These are phyloP conservation scores for Solanum habrochaites DNA, from an alignment of 257 asterid species.

Conservation along the genomic window DNA sequence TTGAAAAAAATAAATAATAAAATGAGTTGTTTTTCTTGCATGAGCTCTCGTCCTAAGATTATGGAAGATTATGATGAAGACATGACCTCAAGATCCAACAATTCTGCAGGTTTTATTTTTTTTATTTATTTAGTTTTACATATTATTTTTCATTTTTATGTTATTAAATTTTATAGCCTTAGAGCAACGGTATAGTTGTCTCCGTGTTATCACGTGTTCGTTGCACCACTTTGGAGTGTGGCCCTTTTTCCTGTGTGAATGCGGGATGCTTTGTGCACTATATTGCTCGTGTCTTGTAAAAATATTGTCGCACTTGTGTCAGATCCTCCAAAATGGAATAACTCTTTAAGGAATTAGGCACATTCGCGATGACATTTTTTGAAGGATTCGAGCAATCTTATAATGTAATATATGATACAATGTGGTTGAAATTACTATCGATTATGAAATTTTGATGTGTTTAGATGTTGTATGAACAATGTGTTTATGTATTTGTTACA, in stretches of 20 bases:
- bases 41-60: conserved; percentile 39
- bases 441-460: background rate
- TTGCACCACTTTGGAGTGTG: background rate
- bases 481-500: background rate
- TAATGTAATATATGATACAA: background rate
- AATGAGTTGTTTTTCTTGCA: conserved; percentile 82
- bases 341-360: background rate
- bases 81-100: conserved; percentile 27
- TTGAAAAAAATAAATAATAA: background rate
- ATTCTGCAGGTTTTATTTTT: conserved; percentile 29
- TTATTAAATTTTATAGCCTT: background rate
- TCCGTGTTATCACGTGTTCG: background rate
- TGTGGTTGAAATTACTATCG: background rate
- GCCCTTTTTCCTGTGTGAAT: background rate
- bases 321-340: background rate
- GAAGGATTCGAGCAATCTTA: background rate
- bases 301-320: background rate
- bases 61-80: conserved; percentile 49
- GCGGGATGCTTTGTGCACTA: background rate
- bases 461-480: background rate
- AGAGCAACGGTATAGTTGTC: background rate
- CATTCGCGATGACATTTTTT: background rate
- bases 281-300: background rate
- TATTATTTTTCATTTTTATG: background rate
- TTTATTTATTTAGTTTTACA: background rate